A percentile compares a stretch with the other conserved stretches of the same genome.
Evolutionary conservation across 306 rosid genomes (phyloP).

Genomic region (Casuarina cunninghamiana): DNA sequence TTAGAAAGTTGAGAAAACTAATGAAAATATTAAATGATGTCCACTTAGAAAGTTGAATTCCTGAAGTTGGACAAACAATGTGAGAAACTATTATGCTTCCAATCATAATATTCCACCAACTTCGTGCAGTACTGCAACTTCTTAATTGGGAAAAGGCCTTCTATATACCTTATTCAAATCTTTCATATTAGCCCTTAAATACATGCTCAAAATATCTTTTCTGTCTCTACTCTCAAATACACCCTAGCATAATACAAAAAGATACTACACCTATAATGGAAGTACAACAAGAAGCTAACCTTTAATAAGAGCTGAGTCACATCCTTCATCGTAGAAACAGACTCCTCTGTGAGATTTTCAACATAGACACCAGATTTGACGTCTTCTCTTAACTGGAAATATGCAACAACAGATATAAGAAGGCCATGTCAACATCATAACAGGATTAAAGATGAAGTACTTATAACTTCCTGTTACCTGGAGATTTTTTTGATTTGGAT

Average conservation of each 20-base stretch:
- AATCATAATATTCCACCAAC: no score
- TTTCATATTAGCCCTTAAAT: background rate
- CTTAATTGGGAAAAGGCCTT: no score
- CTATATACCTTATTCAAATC: no score
- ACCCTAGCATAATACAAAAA: constrained; percentile 10
- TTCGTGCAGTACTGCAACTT: no score
- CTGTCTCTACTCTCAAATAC: constrained; percentile 8
- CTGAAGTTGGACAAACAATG: no score
- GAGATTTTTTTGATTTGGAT: constrained; percentile 81
- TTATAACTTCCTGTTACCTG: constrained; percentile 49
- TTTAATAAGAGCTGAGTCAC: constrained; percentile 73
- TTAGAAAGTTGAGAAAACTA: no score
- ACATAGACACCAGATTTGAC: constrained; percentile 99
- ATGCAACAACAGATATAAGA: constrained; percentile 15
- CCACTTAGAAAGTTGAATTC: no score
- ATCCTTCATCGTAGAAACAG: constrained; percentile 66
- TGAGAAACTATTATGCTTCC: no score
- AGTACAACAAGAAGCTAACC: constrained; percentile 47
- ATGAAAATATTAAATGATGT: no score
- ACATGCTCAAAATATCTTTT: background rate
- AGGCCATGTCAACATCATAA: constrained; percentile 17
- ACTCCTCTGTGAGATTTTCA: constrained; percentile 89
- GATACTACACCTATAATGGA: constrained; percentile 11
- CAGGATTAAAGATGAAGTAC: constrained; percentile 16
- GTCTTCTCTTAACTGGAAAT: constrained; percentile 88